Evolutionary conservation across 192 early-diverging fungal species (phyloP).

Genomic region (Rhizoclosmatium globosum): DNA sequence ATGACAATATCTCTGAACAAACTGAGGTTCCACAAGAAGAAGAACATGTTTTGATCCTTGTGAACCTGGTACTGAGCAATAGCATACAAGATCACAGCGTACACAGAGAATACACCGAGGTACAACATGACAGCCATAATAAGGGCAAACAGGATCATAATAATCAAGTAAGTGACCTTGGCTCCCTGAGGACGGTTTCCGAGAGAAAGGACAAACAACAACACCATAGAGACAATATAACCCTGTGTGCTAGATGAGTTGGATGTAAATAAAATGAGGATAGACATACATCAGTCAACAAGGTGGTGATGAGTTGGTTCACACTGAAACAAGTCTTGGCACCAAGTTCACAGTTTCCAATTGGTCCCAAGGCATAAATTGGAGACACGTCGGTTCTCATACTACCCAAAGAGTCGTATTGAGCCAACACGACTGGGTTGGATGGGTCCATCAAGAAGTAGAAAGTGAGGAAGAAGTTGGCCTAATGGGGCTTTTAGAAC

Average conservation of each 20-base stretch:
- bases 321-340: conserved; percentile 48
- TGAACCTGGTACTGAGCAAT: neutral
- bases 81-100: conserved; percentile 10
- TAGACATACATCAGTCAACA: conserved; percentile 36
- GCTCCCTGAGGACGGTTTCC: conserved; percentile 60
- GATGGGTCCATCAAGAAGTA: conserved; percentile 52
- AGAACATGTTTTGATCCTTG: neutral
- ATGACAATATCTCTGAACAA: conserved; percentile 24
- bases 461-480: conserved; percentile 64
- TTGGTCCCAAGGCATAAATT: conserved; percentile 38
- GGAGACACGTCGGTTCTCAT: neutral
- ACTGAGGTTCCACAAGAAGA: conserved; percentile 6
- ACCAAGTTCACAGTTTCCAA: neutral
- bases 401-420: conserved; percentile 14
- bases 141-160: conserved; percentile 49
- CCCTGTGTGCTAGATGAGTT: conserved; percentile 26
- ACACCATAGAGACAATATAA: conserved; percentile 46
- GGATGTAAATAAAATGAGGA: neutral
- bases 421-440: conserved; percentile 32
- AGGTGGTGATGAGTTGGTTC: conserved; percentile 54
- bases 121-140: conserved; percentile 48
- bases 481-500: neutral
- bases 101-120: conserved; percentile 37
- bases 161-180: conserved; percentile 40
- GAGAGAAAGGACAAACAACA: conserved; percentile 53